Evolutionary conservation across 768 basidiomycete genomes (phyloP).

Genomic region (Macrolepiota dolichaula): DNA sequence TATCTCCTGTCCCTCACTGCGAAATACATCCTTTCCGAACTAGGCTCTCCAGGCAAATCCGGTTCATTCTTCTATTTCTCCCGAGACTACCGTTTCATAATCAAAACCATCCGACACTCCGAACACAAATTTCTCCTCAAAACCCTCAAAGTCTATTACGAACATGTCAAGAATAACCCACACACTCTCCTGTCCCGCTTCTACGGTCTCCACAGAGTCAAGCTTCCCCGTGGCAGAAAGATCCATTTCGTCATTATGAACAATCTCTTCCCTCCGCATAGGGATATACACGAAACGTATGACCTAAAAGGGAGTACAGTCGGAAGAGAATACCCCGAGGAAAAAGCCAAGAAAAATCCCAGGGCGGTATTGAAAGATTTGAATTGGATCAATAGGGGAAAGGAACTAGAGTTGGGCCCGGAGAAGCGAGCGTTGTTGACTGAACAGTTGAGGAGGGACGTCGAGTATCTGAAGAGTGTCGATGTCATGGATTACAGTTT

Average conservation of each 20-base stretch:
- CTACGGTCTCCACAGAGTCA: constrained; percentile 96
- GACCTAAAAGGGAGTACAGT: constrained; percentile 95
- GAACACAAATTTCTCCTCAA: constrained; percentile 92
- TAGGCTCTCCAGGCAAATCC: constrained; percentile 97
- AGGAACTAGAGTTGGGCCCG: constrained; percentile 86
- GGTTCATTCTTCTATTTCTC: constrained; percentile 99
- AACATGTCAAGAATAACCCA: constrained; percentile 85
- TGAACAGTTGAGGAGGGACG: constrained; percentile 87
- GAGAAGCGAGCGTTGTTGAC: constrained; percentile 90
- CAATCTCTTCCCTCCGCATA: constrained; percentile 96
- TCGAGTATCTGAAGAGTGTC: constrained; percentile 77
- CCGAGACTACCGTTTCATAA: constrained; percentile 98
- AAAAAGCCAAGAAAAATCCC: constrained; percentile 74
- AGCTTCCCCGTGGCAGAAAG: constrained; percentile 88
- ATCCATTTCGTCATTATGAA: constrained; percentile 99
- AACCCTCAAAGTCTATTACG: constrained; percentile 81
- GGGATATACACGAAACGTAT: constrained; percentile 96
- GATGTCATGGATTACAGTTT: constrained; percentile 97
- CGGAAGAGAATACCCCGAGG: constrained; percentile 84
- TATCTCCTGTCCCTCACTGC: constrained; percentile 95
- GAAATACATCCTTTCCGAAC: constrained; percentile 96
- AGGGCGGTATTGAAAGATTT: constrained; percentile 92
- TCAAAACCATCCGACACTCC: constrained; percentile 94
- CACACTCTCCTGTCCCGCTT: constrained; percentile 93
- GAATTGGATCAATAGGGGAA: constrained; percentile 87